Evolutionary conservation across 805 yeast genomes (phyloP), one percentile per base, ranked within the genome.

Genomic region (Starmerella khaoyaiensis): DNA sequence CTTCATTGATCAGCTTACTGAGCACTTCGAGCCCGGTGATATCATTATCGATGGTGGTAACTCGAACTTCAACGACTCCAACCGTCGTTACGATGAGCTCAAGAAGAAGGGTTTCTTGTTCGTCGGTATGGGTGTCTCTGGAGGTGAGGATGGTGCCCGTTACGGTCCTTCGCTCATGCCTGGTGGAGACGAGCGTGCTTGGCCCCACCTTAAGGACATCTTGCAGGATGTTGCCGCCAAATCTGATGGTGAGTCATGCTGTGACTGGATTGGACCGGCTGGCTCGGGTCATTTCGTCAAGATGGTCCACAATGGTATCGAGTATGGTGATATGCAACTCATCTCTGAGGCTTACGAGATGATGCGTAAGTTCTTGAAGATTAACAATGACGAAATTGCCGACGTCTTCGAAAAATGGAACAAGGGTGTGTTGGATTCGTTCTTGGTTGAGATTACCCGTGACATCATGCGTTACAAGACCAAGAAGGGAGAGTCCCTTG

Each of bases 121-220:
- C 53, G 97, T 87, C 48, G 98, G 98, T 58, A 86, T 95, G 46
- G 98, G 98, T 79, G 97, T 90, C 49, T 87, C 97, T 53, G 98
- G 98, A 67, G 98, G 98, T 72, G 98, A 87, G 69, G 98, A 87
- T 64, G 98, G 98, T 72, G 98, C 98, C 56, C 82, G 98, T 68
- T 74, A 80, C 65, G 98, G 98, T 58, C 98, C 98, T 47, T 86
- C 97, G 47, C 73, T 87, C 64, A 87, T 87, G 98, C 98, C 98
- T 55, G 98, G 98, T 76, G 98, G 98, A 62, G 80, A 83, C 60
- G 72, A 69, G 54, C 94, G 81, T 57, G 98, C 98, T 49, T 87
- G 98, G 98, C 97, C 97, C 52, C 93, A 82, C 67, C 80, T 87
- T 60, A 87, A 87, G 76, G 77, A 75, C 47, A 90, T 87, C 58